phyloP scores from a whole-genome alignment of 2,329 filamentous ascomycete species.

The Xylariaceae sp. region DNA sequence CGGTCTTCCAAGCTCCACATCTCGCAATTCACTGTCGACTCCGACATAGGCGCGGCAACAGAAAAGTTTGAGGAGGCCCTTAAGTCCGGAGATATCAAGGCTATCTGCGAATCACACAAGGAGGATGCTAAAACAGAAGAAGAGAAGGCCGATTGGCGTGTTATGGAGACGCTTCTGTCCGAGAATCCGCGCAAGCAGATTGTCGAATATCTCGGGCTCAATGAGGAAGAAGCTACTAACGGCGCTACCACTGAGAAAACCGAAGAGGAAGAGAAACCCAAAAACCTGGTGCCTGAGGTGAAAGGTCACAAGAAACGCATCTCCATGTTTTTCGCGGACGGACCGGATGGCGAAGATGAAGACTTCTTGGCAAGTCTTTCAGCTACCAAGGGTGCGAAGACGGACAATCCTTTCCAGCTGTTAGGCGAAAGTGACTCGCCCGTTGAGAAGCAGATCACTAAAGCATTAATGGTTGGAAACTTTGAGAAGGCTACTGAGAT shows the following conservation, averaged over 20 bases:
- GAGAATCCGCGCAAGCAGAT: conserved; percentile 84
- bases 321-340: conserved; percentile 79
- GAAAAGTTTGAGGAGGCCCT: conserved; percentile 84
- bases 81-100: conserved; percentile 70
- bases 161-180: conserved; percentile 84
- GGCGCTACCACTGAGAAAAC: conserved; percentile 41
- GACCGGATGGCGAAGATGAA: conserved; percentile 65
- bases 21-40: conserved; percentile 84
- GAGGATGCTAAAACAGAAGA: conserved; percentile 76
- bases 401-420: conserved; percentile 90
- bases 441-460: conserved; percentile 83
- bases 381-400: conserved; percentile 87
- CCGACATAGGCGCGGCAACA: conserved; percentile 77
- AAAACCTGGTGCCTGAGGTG: conserved; percentile 42
- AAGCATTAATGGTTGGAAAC: conserved; percentile 81
- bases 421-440: conserved; percentile 80
- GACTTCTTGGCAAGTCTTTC: conserved; percentile 84
- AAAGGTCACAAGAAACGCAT: conserved; percentile 55
- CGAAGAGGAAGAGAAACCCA: conserved; percentile 41
- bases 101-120: conserved; percentile 78
- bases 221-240: conserved; percentile 55
- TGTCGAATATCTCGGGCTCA: conserved; percentile 86
- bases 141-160: conserved; percentile 94
- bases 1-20: conserved; percentile 76
- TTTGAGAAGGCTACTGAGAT: conserved; percentile 89